A percentile compares a stretch with the other conserved stretches of the same genome.
Evolutionary conservation across 2,329 filamentous ascomycete species (phyloP).

Genomic region (Aureobasidium mangrovei): DNA sequence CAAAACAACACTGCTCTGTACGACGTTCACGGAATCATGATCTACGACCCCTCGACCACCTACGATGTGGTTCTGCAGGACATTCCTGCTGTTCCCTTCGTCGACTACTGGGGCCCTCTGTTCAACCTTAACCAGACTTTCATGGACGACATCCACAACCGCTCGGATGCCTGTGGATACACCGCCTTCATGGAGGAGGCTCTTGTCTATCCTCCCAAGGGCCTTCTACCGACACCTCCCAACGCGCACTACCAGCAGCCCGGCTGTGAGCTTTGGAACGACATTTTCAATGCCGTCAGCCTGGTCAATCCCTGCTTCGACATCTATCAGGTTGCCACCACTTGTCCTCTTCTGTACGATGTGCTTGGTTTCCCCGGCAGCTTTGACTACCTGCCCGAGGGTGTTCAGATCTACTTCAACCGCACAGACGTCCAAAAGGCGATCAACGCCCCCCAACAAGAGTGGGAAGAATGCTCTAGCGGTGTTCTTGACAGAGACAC

Average conservation of each 20-base stretch:
- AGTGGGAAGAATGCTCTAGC: slow-evolving; percentile 50
- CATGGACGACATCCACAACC: slow-evolving; percentile 42
- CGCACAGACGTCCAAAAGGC: slow-evolving; percentile 59
- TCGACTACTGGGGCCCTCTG: slow-evolving; percentile 51
- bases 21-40: slow-evolving; percentile 58
- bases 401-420: slow-evolving; percentile 60
- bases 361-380: slow-evolving; percentile 61
- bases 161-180: slow-evolving; percentile 51
- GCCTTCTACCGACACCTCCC: slow-evolving; percentile 47
- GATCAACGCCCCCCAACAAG: slow-evolving; percentile 52
- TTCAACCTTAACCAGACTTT: slow-evolving; percentile 57
- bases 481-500: slow-evolving; percentile 44
- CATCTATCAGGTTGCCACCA: slow-evolving; percentile 63
- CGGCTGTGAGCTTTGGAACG: slow-evolving; percentile 42
- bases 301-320: slow-evolving; percentile 70
- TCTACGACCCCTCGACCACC: slow-evolving; percentile 62
- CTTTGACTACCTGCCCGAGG: slow-evolving; percentile 53
- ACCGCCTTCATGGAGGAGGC: slow-evolving; percentile 51
- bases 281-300: slow-evolving; percentile 46
- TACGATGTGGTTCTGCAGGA: slow-evolving; percentile 43
- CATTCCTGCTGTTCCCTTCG: slow-evolving; percentile 47
- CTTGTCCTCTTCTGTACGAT: slow-evolving; percentile 63
- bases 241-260: slow-evolving; percentile 35
- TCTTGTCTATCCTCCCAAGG: slow-evolving; percentile 59
- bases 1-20: slow-evolving; percentile 58